Evolutionary conservation across 176 grass and related monocot species (phyloP), one percentile per base, ranked within the genome.

Genomic region (Eleusine coracana): DNA sequence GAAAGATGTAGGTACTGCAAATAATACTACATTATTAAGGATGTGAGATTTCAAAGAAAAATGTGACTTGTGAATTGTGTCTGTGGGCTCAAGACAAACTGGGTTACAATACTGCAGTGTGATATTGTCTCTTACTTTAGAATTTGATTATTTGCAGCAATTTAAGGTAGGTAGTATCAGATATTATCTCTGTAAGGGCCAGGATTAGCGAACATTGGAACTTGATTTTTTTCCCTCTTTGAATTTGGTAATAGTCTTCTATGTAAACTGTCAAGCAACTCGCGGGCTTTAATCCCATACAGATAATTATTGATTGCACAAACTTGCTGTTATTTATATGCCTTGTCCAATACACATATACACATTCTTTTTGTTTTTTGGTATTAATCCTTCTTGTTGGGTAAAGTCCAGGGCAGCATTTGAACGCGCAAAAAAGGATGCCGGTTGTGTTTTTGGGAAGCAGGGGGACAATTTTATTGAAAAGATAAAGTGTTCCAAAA

Each of bases 401-500:
- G 6, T 36, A 74, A 66, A 65, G 37, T 87, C 88, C 90, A 98
- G 96, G 79, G 75, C 83, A 82, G 96, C 59, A 15, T 98, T 98
- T 93, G 82, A 91, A 69, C 72, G 91, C 18, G 82, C 96, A 86
- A 85, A 82, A 82, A 92, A 73, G 74, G 90, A 91, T 85, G 86
- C 66, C 20, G 67, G 77, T 17, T 82, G 87, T 84, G 68, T 91
- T 46, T 95, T 98, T 88, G 18, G 63, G 5, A 94, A 86, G 82
- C 82, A 45, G 71, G 90, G 90, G 70, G 89, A 87, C 78, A 74
- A 82, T 68, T 72, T 76, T 86, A 75, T 91, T 39, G 96, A 93
- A 84, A 98, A 90, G 87, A 90, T 95, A 70, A 88, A 91, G 77
- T 78, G 83, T 34, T 98, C 86, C 10, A 95, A 88, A 74, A 85